phyloP scores from a whole-genome alignment of 1,284 basidiomycete species.

The Apiotrichum montevideense region DNA sequence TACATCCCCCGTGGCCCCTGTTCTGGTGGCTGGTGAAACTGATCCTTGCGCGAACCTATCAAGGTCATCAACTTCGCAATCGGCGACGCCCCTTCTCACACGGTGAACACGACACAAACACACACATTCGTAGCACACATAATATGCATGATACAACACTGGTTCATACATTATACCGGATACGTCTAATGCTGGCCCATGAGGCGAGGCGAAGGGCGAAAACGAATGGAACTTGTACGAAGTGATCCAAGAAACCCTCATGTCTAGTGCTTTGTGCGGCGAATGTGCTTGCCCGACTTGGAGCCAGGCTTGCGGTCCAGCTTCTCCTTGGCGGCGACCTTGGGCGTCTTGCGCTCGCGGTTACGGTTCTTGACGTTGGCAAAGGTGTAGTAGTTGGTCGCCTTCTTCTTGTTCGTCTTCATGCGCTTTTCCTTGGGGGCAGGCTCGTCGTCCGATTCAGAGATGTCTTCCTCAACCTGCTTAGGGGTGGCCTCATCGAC shows the following conservation, averaged over 20 bases:
- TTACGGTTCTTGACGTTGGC: slow-evolving; percentile 87
- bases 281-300: slow-evolving; percentile 1
- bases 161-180: slow-evolving; percentile 12
- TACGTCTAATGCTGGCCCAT: slow-evolving; percentile 5
- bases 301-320: slow-evolving; percentile 4
- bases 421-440: slow-evolving; percentile 63
- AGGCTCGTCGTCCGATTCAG: slow-evolving; percentile 26
- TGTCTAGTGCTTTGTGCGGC: slow-evolving; percentile 8
- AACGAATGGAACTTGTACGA: neutral
- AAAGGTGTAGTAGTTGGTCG: slow-evolving; percentile 81
- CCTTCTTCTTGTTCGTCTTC: slow-evolving; percentile 90
- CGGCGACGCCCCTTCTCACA: too few species aligned
- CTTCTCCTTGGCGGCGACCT: slow-evolving; percentile 9
- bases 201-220: neutral
- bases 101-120: neutral
- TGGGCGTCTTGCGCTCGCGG: slow-evolving; percentile 44
- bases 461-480: slow-evolving; percentile 22
- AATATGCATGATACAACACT: slow-evolving; percentile 20
- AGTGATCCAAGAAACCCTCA: neutral
- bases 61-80: too few species aligned
- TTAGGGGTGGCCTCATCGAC: slow-evolving; percentile 34
- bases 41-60: too few species aligned
- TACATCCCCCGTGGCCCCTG: too few species aligned
- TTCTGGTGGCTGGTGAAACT: too few species aligned
- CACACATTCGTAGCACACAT: slow-evolving; percentile 1